Percentiles rank a stretch among this genome's conserved stretches.
Conservation (phyloP, 164 flowering plant genomes). For the Protea cynaroides region DNA sequence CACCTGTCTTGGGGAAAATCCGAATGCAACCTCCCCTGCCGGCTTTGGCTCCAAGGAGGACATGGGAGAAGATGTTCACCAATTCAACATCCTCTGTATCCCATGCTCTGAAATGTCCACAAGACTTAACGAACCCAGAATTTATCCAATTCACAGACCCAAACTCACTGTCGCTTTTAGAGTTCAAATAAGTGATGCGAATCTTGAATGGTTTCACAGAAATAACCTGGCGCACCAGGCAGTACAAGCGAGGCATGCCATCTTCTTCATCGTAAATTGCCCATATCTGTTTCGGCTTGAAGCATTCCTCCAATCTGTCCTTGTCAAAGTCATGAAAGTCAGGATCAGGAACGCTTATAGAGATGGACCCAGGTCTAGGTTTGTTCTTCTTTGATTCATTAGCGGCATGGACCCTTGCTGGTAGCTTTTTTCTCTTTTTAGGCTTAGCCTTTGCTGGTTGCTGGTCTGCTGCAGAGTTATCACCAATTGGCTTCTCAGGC, state of each 20-base stretch:
- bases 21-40: constrained; percentile 66
- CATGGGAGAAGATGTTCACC: constrained; percentile 84
- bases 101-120: constrained; percentile 69
- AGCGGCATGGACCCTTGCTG: constrained; percentile 10
- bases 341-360: constrained; percentile 72
- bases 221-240: constrained; percentile 63
- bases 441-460: constrained; percentile 12
- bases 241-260: constrained; percentile 95
- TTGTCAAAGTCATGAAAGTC: constrained; percentile 90
- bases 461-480: constrained; percentile 13
- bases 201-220: constrained; percentile 77
- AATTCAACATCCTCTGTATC: constrained; percentile 55
- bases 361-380: constrained; percentile 26
- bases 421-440: too few species aligned
- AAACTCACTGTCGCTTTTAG: constrained; percentile 63
- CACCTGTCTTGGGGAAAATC: constrained; percentile 74
- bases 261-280: constrained; percentile 92
- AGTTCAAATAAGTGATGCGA: constrained; percentile 56
- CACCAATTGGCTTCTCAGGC: constrained; percentile 16
- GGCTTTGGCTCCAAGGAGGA: constrained; percentile 50
- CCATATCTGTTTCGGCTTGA: constrained; percentile 88
- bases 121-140: constrained; percentile 69
- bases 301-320: constrained; percentile 77
- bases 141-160: constrained; percentile 62
- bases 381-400: constrained; percentile 17